Conservation (phyloP, 2,329 filamentous ascomycete species). For the Paecilomyces variotii region DNA sequence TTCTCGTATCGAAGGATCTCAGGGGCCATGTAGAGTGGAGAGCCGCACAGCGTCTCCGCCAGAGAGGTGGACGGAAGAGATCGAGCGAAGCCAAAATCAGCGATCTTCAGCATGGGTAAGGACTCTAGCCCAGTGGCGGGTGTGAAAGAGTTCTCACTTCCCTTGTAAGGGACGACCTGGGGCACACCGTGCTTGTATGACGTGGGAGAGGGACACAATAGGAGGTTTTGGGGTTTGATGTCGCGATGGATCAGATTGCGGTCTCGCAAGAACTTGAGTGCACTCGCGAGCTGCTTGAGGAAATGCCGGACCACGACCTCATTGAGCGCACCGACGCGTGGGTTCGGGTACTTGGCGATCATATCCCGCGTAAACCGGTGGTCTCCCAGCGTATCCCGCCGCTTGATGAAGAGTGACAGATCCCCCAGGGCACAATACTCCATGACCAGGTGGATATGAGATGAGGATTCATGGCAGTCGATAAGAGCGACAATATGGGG, state of each 20-base stretch:
- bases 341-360: slow-evolving; percentile 86
- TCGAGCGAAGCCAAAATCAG: slow-evolving; percentile 96
- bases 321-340: slow-evolving; percentile 74
- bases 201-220: slow-evolving; percentile 72
- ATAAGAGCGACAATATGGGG: slow-evolving; percentile 95
- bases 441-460: slow-evolving; percentile 95
- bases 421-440: slow-evolving; percentile 97
- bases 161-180: slow-evolving; percentile 63
- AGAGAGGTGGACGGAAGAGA: slow-evolving; percentile 84
- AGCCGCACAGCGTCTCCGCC: slow-evolving; percentile 92
- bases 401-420: slow-evolving; percentile 92
- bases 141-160: slow-evolving; percentile 70
- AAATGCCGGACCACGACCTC: slow-evolving; percentile 97
- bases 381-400: slow-evolving; percentile 69
- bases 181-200: slow-evolving; percentile 58
- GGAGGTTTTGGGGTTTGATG: slow-evolving; percentile 92
- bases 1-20: slow-evolving; percentile 96
- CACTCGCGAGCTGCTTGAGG: slow-evolving; percentile 86
- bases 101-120: slow-evolving; percentile 92
- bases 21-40: slow-evolving; percentile 95
- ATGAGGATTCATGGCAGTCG: slow-evolving; percentile 79
- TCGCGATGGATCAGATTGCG: slow-evolving; percentile 91
- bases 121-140: slow-evolving; percentile 74
- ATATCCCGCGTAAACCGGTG: slow-evolving; percentile 81
- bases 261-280: slow-evolving; percentile 76